These are phyloP conservation scores for Apiospora arundinis DNA, from an alignment of 2,329 filamentous ascomycete species.

Conservation along the genomic window DNA sequence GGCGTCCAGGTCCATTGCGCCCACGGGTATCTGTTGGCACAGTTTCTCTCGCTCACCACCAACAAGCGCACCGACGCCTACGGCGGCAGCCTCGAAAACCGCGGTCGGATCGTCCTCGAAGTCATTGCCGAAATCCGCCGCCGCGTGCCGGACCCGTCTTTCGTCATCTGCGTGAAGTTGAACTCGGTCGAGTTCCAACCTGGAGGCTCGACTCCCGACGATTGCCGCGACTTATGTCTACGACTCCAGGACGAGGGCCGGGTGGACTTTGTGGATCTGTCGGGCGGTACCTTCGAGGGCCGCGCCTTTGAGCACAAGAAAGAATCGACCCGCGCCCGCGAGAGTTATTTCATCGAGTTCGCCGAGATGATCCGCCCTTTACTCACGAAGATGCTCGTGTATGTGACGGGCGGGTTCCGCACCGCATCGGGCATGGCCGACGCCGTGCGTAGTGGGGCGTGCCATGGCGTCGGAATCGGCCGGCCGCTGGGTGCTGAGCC, in stretches of 20 bases:
- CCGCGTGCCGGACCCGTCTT: constrained; percentile 42
- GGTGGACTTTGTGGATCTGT: constrained; percentile 72
- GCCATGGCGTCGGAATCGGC: constrained; percentile 51
- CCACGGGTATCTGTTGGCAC: constrained; percentile 64
- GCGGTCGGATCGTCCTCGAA: constrained; percentile 58
- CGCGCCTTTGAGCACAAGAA: constrained; percentile 46
- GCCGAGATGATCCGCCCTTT: constrained; percentile 54
- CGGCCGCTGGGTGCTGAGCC: constrained; percentile 15
- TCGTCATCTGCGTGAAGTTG: constrained; percentile 61
- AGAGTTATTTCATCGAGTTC: constrained; percentile 74
- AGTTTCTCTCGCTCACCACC: constrained; percentile 58
- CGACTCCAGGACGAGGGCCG: constrained; percentile 59
- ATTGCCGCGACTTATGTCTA: constrained; percentile 51
- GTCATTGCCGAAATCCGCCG: constrained; percentile 50
- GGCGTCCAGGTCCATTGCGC: constrained; percentile 54
- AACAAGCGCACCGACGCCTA: constrained; percentile 62
- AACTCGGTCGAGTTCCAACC: constrained; percentile 63
- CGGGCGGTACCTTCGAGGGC: constrained; percentile 66
- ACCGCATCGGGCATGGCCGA: constrained; percentile 55
- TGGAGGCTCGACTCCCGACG: constrained; percentile 27
- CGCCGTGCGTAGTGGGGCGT: constrained; percentile 39
- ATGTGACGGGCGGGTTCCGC: constrained; percentile 69
- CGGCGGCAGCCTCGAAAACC: constrained; percentile 55
- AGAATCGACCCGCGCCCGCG: constrained; percentile 58
- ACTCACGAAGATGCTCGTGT: constrained; percentile 47